Evolutionary conservation across 2,329 filamentous ascomycete genomes (phyloP), one percentile per base, ranked within the genome.

Genomic region (Parasarocladium wereldwijsianum): DNA sequence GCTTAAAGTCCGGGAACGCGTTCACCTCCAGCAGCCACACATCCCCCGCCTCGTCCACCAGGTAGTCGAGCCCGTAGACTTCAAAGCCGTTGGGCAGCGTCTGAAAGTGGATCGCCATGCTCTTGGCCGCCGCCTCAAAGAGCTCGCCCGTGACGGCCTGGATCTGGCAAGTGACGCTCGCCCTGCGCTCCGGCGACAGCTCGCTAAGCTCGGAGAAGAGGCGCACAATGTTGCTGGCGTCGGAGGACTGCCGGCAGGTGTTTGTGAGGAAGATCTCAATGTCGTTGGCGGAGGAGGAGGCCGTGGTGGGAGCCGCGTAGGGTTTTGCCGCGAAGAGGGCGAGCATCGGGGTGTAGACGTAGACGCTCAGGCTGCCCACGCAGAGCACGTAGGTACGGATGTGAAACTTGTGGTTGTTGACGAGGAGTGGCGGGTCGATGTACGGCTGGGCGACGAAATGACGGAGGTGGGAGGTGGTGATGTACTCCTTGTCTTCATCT

Each of bases 361-460:
- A 86, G 32, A 96, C 72, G 36, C 74, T 66, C 9, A 98, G 62
- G 2, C 76, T 70, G 24, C 85, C 86, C 2, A 76, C 63, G 31
- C 83, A 82, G 35, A 93, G 66, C 15, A 93, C 82, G 53, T 98
- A 98, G 2, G 80, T 83, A 25, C 90, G 69, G 46, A 98, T 83
- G 57, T 98, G 90, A 57, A 96, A 98, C 54, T 98, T 98, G 38
- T 80, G 71, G 36, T 65, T 61, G 17, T 66, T 66, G 11, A 94
- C 66, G 4, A 55, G 43, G 4, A 96, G 68, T 0, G 87, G 86
- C 2, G 79, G 82, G 50, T 93, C 71, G 43, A 98, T 87, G 54
- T 98, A 98, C 1, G 84, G 83, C 53, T 98, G 90, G 5, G 80
- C 86, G 44, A 96, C 75, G 57, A 98, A 98, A 58, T 98, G 87